phyloP scores from a whole-genome alignment of 768 basidiomycete genomes.

The Myochromella boudieri region DNA sequence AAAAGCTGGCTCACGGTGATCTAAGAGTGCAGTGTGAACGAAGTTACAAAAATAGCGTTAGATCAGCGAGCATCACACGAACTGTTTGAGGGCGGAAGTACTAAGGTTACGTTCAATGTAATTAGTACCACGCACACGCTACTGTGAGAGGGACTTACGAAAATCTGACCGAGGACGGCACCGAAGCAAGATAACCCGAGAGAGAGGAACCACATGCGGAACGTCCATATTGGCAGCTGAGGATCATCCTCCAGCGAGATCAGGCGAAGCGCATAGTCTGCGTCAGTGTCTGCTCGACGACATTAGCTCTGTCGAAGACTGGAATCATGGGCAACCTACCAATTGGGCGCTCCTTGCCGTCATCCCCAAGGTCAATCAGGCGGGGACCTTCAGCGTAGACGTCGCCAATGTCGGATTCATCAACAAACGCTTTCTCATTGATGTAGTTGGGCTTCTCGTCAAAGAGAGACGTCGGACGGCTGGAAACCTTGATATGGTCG shows the following conservation, averaged over 20 bases:
- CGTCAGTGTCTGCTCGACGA: constrained; percentile 24
- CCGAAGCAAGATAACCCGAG: constrained; percentile 46
- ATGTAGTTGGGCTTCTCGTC: constrained; percentile 10
- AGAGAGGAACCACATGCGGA: constrained; percentile 45
- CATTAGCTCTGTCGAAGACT: background rate
- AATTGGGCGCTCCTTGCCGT: constrained; percentile 48
- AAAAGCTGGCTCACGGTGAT: constrained; percentile 40
- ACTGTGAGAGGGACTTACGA: constrained; percentile 22
- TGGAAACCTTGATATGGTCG: background rate
- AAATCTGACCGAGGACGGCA: constrained; percentile 37
- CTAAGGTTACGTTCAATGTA: constrained; percentile 15
- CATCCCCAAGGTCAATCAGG: constrained; percentile 38
- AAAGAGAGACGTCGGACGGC: background rate
- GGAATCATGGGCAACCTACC: no score
- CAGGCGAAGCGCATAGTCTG: constrained; percentile 36
- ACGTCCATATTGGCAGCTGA: constrained; percentile 36
- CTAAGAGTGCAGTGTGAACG: no score
- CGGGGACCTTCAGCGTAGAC: constrained; percentile 17
- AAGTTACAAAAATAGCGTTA: no score
- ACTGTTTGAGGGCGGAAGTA: constrained; percentile 42
- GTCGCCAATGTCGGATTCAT: constrained; percentile 12
- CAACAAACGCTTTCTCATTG: constrained; percentile 1
- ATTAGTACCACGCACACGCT: background rate
- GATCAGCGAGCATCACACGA: constrained; percentile 19
- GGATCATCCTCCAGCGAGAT: constrained; percentile 41